Conservation (phyloP, 805 yeast genomes). For the Maudiozyma bulderi region DNA sequence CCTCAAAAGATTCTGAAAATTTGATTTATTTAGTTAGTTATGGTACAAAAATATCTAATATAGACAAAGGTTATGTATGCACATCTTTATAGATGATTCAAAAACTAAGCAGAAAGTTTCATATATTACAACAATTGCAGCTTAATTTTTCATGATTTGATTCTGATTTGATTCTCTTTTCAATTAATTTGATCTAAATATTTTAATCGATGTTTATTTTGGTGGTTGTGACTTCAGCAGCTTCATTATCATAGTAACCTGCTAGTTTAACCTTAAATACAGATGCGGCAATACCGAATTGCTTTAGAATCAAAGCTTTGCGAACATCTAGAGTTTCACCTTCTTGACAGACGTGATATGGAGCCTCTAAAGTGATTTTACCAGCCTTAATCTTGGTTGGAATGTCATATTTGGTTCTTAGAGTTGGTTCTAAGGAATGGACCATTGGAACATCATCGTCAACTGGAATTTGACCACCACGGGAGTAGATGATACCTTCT, state of each 20-base stretch:
- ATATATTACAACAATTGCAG: background rate
- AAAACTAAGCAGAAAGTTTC: background rate
- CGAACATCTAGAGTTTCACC: constrained; percentile 80
- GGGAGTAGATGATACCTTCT: constrained; percentile 81
- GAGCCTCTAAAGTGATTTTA: constrained; percentile 66
- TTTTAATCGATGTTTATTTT: constrained; percentile 27
- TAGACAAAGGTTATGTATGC: background rate
- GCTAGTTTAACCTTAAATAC: constrained; percentile 74
- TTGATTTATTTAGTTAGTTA: background rate
- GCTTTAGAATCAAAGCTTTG: constrained; percentile 85
- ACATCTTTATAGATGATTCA: too few relatives aligned
- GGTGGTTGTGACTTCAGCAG: constrained; percentile 26
- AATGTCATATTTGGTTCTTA: constrained; percentile 79
- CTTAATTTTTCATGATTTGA: too few relatives aligned
- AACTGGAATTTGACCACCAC: constrained; percentile 83
- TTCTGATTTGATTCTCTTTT: too few relatives aligned
- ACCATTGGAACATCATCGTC: constrained; percentile 97
- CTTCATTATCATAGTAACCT: constrained; percentile 70
- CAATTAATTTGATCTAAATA: too few relatives aligned
- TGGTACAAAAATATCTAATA: constrained; percentile 1
- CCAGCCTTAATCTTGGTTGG: constrained; percentile 90
- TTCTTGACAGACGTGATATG: constrained; percentile 67
- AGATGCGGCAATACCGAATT: constrained; percentile 90
- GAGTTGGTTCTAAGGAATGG: constrained; percentile 87
- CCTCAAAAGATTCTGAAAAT: background rate